Base-by-base conservation (phyloP, 495 filamentous ascomycete genomes). In the Hamigera avellanea region DNA sequence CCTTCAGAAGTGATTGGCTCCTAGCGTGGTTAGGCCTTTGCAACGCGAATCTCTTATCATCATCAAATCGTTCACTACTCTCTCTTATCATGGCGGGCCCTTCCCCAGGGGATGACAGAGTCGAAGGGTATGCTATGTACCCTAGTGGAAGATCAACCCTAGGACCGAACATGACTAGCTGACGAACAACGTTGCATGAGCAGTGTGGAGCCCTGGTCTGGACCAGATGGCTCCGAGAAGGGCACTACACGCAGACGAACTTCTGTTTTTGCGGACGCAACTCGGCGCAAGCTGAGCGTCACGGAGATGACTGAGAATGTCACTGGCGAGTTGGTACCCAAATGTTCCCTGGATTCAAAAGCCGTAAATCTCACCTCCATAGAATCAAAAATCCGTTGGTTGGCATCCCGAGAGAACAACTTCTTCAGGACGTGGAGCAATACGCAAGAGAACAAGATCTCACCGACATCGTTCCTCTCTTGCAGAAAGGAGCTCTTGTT, bases 311-410 rank as follows among this genome's bases (percentile, higher is more conserved):
- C 32, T 14, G 42, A 41, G 15, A 45, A 45, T 32, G 19, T 34
- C 26, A 46, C 40, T 25, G 43, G 39, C 29, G 40, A 46, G 39
- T 42, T 35, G 18, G 39, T 32, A 8, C 14, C 19, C 30, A 26
- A 26, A 26, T 26, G 7, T 26, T 12, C 12, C n/a, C n/a, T n/a
- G n/a, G n/a, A n/a, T n/a, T n/a, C n/a, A n/a, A n/a, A n/a, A n/a
- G n/a, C n/a, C n/a, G n/a, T n/a, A n/a, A n/a, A n/a, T n/a, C n/a
- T n/a, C n/a, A 19, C 19, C n/a, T 18, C 21, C 9, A 6, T 38
- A 76, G 70, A 40, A 78, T 81, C 51, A 69, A 70, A 41, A 81
- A 80, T 37, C 76, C 76, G 13, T 60, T 81, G 3, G 64, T 67
- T n/a, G 65, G 67, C 19, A 60, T 80, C 39, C 62, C 64, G 16